Conservation (phyloP, 1,284 basidiomycete species). For the Cryptococcus deneoformans region DNA sequence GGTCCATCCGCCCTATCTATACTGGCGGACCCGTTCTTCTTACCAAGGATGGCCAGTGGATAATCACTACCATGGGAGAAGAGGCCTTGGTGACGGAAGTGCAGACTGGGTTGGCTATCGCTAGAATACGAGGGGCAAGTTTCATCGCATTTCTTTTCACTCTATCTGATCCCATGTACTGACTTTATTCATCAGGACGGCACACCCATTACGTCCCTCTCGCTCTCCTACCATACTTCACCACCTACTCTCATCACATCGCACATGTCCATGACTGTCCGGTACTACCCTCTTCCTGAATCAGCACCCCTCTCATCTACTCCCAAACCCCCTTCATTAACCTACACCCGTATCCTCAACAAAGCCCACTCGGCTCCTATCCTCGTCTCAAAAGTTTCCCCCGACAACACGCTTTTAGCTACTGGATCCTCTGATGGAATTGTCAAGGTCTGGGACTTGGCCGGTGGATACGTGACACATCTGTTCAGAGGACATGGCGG, state of each 20-base stretch:
- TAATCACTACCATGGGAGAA: slow-evolving; percentile 84
- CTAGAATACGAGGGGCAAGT: slow-evolving; percentile 75
- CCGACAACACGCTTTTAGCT: slow-evolving; percentile 89
- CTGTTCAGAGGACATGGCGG: slow-evolving; percentile 96
- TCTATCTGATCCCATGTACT: not conserved
- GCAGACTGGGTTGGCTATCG: slow-evolving; percentile 67
- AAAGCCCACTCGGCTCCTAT: slow-evolving; percentile 90
- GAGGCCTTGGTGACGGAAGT: slow-evolving; percentile 81
- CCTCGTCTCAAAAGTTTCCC: slow-evolving; percentile 76
- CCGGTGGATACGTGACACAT: slow-evolving; percentile 86
- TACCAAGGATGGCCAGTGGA: slow-evolving; percentile 70
- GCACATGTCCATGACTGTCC: slow-evolving; percentile 53
- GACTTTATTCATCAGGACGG: slow-evolving; percentile 49
- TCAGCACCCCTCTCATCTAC: slow-evolving; percentile 14
- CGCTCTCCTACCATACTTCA: slow-evolving; percentile 45
- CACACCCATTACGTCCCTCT: slow-evolving; percentile 54
- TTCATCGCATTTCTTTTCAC: not conserved
- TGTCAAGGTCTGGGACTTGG: slow-evolving; percentile 95
- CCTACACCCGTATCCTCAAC: slow-evolving; percentile 65
- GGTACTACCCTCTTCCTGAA: slow-evolving; percentile 52
- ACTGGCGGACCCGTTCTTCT: slow-evolving; percentile 82
- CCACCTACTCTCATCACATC: slow-evolving; percentile 53
- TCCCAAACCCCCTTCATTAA: slow-evolving; percentile 46
- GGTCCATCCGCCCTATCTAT: slow-evolving; percentile 63
- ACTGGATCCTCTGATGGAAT: slow-evolving; percentile 94